phyloP scores from a whole-genome alignment of 495 filamentous ascomycete genomes.

The Talaromyces borbonicus region DNA sequence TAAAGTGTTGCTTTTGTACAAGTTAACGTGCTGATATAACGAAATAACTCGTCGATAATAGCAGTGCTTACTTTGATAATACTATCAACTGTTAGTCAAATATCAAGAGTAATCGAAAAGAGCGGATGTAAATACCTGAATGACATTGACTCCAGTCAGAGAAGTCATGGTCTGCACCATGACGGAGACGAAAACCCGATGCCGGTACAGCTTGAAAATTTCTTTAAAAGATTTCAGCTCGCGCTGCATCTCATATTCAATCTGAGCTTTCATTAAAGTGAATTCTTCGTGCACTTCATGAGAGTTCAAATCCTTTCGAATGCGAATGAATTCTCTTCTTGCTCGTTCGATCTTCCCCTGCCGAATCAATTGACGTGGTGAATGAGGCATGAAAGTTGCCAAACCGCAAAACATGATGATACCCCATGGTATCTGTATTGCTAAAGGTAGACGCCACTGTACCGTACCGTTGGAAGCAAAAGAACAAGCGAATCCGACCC shows the following conservation, averaged over 20 bases:
- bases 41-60: background rate
- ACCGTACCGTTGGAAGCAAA: constrained; percentile 43
- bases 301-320: constrained; percentile 37
- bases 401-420: constrained; percentile 47
- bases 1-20: constrained; percentile 35
- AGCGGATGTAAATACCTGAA: constrained; percentile 27
- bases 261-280: constrained; percentile 43
- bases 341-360: constrained; percentile 42
- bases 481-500: constrained; percentile 48
- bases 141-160: constrained; percentile 48
- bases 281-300: constrained; percentile 46
- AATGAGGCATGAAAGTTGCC: constrained; percentile 49
- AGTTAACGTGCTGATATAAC: background rate
- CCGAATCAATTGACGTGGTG: constrained; percentile 46
- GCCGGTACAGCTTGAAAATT: constrained; percentile 42
- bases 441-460: constrained; percentile 49
- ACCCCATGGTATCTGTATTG: constrained; percentile 50
- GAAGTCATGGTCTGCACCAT: constrained; percentile 49
- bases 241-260: constrained; percentile 50
- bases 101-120: background rate
- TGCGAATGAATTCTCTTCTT: constrained; percentile 36
- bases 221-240: constrained; percentile 44
- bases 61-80: constrained; percentile 43
- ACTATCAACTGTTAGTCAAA: constrained; percentile 17
- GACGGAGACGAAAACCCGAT: constrained; percentile 44